Percentiles rank a stretch among this genome's conserved stretches.
Conservation (phyloP, 192 early-diverging fungal species). For the Gigaspora rosea region DNA sequence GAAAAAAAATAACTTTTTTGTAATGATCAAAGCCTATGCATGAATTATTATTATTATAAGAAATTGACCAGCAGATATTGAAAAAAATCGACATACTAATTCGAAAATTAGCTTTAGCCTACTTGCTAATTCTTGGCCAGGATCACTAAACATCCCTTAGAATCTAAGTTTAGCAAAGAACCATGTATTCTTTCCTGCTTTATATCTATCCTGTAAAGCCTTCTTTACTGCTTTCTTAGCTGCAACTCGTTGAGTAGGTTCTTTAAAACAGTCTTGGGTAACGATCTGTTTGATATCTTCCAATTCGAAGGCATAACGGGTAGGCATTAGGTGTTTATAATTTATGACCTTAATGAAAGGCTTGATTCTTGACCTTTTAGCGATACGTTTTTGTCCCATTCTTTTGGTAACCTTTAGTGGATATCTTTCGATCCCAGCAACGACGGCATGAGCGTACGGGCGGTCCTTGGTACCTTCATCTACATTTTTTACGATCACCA, state of each 20-base stretch:
- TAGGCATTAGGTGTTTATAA: slow-evolving; percentile 99
- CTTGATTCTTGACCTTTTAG: slow-evolving; percentile 97
- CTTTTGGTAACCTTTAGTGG: slow-evolving; percentile 95
- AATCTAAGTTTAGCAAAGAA: slow-evolving; percentile 99
- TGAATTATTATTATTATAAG: too few relatives aligned
- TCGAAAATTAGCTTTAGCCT: too few relatives aligned
- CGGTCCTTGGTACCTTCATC: slow-evolving; percentile 98
- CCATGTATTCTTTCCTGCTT: slow-evolving; percentile 99
- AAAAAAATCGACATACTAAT: too few relatives aligned
- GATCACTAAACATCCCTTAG: slow-evolving; percentile 48
- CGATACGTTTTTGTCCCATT: slow-evolving; percentile 95
- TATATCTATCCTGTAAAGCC: slow-evolving; percentile 97
- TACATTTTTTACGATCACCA: slow-evolving; percentile 94
- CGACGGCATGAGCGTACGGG: slow-evolving; percentile 96
- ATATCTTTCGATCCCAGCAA: slow-evolving; percentile 97
- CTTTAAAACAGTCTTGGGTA: slow-evolving; percentile 88
- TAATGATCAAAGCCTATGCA: too few relatives aligned
- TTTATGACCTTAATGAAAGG: slow-evolving; percentile 98
- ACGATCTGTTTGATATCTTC: slow-evolving; percentile 89
- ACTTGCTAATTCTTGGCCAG: too few relatives aligned
- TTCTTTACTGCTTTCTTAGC: slow-evolving; percentile 96
- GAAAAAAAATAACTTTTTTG: too few relatives aligned
- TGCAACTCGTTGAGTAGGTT: slow-evolving; percentile 85
- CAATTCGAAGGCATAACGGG: slow-evolving; percentile 91
- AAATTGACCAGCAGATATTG: too few relatives aligned